phyloP scores from a whole-genome alignment of 2,329 filamentous ascomycete species.

The Verticillium isaacii region DNA sequence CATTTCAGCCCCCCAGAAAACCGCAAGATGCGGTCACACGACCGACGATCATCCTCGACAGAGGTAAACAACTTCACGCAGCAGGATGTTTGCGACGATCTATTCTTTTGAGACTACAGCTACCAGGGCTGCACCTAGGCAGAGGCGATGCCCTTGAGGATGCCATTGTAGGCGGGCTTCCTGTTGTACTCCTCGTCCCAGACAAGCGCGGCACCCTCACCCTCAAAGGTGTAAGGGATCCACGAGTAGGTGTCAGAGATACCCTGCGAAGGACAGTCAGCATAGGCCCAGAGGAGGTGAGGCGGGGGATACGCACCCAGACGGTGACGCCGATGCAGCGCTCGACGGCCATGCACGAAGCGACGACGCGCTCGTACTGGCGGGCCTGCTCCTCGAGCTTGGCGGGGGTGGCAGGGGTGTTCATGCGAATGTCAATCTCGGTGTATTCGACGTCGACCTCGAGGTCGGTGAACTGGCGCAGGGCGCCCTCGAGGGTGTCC shows the following conservation, averaged over 20 bases:
- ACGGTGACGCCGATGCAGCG: constrained; percentile 26
- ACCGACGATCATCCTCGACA: too few species aligned
- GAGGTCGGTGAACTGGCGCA: constrained; percentile 33
- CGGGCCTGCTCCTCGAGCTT: constrained; percentile 22
- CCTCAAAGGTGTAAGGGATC: constrained; percentile 34
- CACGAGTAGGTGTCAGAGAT: constrained; percentile 18
- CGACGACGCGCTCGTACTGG: constrained; percentile 19
- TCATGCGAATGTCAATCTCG: constrained; percentile 47
- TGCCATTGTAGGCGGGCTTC: constrained; percentile 36
- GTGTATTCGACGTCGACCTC: constrained; percentile 48
- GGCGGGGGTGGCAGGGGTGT: constrained; percentile 20
- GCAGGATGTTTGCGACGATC: neutral
- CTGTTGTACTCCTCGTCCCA: constrained; percentile 36
- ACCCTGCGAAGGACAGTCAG: neutral
- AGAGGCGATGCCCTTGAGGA: constrained; percentile 23
- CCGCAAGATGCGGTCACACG: too few species aligned
- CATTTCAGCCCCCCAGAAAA: too few species aligned
- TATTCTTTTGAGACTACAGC: neutral
- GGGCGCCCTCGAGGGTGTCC: constrained; percentile 22
- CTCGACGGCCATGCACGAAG: constrained; percentile 1
- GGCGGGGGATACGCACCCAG: constrained; percentile 16
- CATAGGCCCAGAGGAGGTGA: neutral
- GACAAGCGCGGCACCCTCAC: constrained; percentile 33
- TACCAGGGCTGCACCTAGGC: neutral
- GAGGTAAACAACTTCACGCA: too few species aligned